Conservation (phyloP, 2,329 filamentous ascomycete species). For the Ophiostoma pallidulum region DNA sequence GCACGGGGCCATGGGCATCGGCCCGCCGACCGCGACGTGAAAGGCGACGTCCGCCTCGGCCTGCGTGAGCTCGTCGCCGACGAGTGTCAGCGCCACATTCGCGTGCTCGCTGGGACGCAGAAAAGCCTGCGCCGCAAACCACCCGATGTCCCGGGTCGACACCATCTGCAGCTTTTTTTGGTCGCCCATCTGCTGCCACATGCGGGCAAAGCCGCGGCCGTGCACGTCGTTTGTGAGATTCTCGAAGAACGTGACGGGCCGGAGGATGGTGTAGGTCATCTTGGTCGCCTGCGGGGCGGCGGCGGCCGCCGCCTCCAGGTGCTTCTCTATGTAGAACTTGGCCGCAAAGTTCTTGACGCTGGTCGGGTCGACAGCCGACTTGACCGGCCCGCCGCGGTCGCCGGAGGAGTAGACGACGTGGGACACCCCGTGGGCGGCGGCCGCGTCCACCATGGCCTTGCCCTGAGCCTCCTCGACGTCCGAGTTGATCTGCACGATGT, state of each 20-base stretch:
- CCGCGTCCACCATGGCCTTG: slow-evolving; percentile 41
- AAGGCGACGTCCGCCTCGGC: slow-evolving; percentile 25
- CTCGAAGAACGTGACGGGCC: slow-evolving; percentile 32
- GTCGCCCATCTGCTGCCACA: slow-evolving; percentile 22
- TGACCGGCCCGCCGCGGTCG: slow-evolving; percentile 50
- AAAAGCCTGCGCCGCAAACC: slow-evolving; percentile 30
- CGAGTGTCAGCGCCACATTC: slow-evolving; percentile 25
- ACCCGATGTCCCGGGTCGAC: slow-evolving; percentile 32
- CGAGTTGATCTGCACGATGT: slow-evolving; percentile 40
- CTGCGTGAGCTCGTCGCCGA: slow-evolving; percentile 30
- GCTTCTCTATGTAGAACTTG: slow-evolving; percentile 51
- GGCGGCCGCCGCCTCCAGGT: slow-evolving; percentile 35
- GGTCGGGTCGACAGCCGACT: slow-evolving; percentile 40
- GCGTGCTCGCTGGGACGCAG: slow-evolving; percentile 21
- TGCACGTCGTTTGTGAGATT: slow-evolving; percentile 25
- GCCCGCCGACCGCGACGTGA: slow-evolving; percentile 13
- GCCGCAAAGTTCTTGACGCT: slow-evolving; percentile 46
- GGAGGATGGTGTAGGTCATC: slow-evolving; percentile 30
- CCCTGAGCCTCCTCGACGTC: slow-evolving; percentile 40
- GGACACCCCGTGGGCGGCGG: slow-evolving; percentile 37
- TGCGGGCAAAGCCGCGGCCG: slow-evolving; percentile 24
- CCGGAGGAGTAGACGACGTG: slow-evolving; percentile 55
- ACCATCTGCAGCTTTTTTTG: slow-evolving; percentile 28
- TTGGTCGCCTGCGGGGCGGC: slow-evolving; percentile 2
- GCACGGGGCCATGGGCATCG: slow-evolving; percentile 14